Evolutionary conservation across 768 basidiomycete genomes (phyloP), one percentile per base, ranked within the genome.

Genomic region (Solioccasus polychromus): DNA sequence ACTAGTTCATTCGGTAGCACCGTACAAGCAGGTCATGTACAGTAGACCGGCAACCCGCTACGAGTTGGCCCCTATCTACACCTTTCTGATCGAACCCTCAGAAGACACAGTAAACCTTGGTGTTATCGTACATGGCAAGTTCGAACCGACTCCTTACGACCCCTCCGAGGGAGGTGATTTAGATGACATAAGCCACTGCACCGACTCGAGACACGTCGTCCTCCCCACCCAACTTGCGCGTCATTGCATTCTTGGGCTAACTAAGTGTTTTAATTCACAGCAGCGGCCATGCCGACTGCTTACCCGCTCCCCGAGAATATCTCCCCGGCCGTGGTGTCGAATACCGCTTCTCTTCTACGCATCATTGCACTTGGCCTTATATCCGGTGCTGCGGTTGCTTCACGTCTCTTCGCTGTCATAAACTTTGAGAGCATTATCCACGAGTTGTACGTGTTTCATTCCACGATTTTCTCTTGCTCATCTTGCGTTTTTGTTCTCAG

Each of bases 341-440:
- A 97, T 59, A 88, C 90, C n/a, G 80, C 86, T 32, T 92, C 92
- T 40, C 76, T 98, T 55, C 74, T 99, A 55, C 85, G 91, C 53
- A 92, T 95, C 52, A 77, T 96, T 54, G 88, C 94, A 19, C 85
- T 99, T 45, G 76, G 79, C 14, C 75, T 95, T 62, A 97, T 98
- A 59, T 92, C 92, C 44, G 92, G 79, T 55, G 92, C 94, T 59
- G 94, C 96, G 19, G 88, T 97, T 60, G 86, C 94, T 26, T 95
- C 93, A 48, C 84, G 96, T 67, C 76, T 97, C 60, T 99, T 99
- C 62, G 95, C 96, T 53, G 96, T 99, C 59, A 73, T 98, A 52
- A 91, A 97, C 57, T 97, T 96, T 65, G 96, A 99, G 73, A 95
- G 92, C 77, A 92, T 99, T 59, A 98, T 99, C 59, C 95, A 98